Evolutionary conservation across 768 basidiomycete genomes (phyloP), one percentile per base, ranked within the genome.

Genomic region (Dictyophora rubrovolvata): DNA sequence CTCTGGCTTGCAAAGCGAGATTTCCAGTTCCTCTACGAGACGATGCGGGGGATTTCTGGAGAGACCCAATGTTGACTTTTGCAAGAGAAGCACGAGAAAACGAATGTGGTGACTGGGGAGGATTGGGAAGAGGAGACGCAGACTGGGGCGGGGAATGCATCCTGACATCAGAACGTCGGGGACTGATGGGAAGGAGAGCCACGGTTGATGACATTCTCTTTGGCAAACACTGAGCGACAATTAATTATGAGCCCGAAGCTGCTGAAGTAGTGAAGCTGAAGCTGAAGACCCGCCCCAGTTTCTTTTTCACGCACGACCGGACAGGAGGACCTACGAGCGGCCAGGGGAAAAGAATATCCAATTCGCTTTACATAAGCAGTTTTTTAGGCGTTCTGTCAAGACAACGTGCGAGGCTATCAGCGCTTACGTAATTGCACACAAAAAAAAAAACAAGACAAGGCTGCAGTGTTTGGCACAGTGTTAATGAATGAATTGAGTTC

Each of bases 231-330:
- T 16, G 50, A 18, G 50, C 50, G 50, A 22, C 14, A 28, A 28
- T 7, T 28, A 28, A 28, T 3, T 28, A 28, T 7, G 28, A 28
- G 28, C 28, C 28, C 28, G 7, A n/a, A 28, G 7, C 28, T 28
- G 7, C 28, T 28, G 4, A 28, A 28, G 28, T 28, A 28, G 28
- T 28, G 28, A 28, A 34, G 42, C 42, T n/a, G 55, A 53, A 28
- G 57, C 57, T 52, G 57, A 59, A 59, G 57, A 59, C 57, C 57
- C 50, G 57, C 57, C 57, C 50, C 57, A 59, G 57, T 28, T 28
- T 28, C 50, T 28, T 23, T 36, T 33, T 23, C 36, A 48, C 28
- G 28, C 49, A 28, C 49, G n/a, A 42, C 12, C 42, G 42, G 14
- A 7, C 2, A 2, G 10, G 42, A 42, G 10, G n/a, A 42, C 42